These are phyloP conservation scores for Diaporthe citri DNA, from an alignment of 2,329 filamentous ascomycete species.

Conservation along the genomic window DNA sequence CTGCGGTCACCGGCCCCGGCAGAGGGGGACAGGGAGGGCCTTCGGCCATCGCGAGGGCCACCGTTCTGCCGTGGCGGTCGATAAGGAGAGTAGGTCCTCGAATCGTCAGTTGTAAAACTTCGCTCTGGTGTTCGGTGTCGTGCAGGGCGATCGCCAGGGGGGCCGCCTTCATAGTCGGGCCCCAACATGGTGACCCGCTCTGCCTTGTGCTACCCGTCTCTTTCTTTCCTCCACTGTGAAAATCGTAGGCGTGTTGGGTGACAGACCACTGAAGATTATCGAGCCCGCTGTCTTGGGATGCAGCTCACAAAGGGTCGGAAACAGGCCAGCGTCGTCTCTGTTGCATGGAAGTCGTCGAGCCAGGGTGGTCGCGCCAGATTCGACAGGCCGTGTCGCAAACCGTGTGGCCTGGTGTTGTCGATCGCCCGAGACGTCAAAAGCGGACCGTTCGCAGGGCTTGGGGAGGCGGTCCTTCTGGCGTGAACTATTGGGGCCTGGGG, in stretches of 20 bases:
- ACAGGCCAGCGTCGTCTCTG: slow-evolving; percentile 37
- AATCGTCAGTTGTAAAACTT: slow-evolving; percentile 42
- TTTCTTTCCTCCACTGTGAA: slow-evolving; percentile 31
- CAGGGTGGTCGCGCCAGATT: slow-evolving; percentile 21
- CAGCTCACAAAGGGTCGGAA: slow-evolving; percentile 39
- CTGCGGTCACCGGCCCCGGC: slow-evolving; percentile 36
- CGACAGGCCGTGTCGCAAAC: slow-evolving; percentile 38
- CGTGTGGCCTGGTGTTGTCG: slow-evolving; percentile 28
- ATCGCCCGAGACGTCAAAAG: slow-evolving; percentile 28
- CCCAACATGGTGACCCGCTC: slow-evolving; percentile 52
- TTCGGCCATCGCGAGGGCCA: slow-evolving; percentile 42
- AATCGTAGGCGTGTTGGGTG: slow-evolving; percentile 15
- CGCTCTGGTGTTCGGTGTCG: slow-evolving; percentile 43
- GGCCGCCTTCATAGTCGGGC: slow-evolving; percentile 60
- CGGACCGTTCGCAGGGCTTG: slow-evolving; percentile 31
- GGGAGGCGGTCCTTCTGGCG: slow-evolving; percentile 33
- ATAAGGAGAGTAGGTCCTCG: slow-evolving; percentile 43
- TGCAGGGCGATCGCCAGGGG: slow-evolving; percentile 54
- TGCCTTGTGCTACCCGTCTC: slow-evolving; percentile 36
- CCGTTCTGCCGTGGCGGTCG: slow-evolving; percentile 45
- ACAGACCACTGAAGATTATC: slow-evolving; percentile 14
- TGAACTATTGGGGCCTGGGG: slow-evolving; percentile 33
- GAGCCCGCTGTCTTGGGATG: slow-evolving; percentile 32
- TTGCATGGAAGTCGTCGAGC: slow-evolving; percentile 35
- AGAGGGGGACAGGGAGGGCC: slow-evolving; percentile 40